phyloP scores from a whole-genome alignment of 2,329 filamentous ascomycete species.

The Hymenoscyphus repandus region DNA sequence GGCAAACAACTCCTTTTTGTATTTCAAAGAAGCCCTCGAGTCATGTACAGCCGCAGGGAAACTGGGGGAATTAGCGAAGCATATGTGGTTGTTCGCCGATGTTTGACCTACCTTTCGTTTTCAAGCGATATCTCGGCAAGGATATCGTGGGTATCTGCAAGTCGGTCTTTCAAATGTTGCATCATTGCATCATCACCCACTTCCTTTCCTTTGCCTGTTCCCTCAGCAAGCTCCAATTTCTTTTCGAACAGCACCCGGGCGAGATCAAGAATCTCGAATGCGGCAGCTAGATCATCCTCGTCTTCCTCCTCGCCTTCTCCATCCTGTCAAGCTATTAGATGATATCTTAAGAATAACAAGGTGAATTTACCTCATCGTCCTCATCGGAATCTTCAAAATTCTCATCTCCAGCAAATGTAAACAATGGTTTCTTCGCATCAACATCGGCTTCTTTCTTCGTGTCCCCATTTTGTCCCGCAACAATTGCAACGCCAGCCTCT shows the following conservation, averaged over 20 bases:
- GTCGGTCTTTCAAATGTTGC: constrained; percentile 70
- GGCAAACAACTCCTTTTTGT: constrained; percentile 75
- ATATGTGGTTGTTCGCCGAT: background rate
- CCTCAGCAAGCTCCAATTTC: constrained; percentile 47
- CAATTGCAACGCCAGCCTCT: constrained; percentile 41
- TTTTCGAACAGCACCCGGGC: constrained; percentile 60
- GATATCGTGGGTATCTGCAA: constrained; percentile 89
- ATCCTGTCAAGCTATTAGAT: constrained; percentile 36
- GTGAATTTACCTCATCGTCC: constrained; percentile 50
- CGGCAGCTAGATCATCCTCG: constrained; percentile 69
- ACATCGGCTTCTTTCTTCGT: constrained; percentile 34
- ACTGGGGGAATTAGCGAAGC: constrained; percentile 34
- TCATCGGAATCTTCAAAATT: constrained; percentile 83
- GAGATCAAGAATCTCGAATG: constrained; percentile 81
- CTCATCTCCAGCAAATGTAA: constrained; percentile 91
- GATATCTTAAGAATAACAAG: constrained; percentile 39
- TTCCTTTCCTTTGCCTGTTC: constrained; percentile 43
- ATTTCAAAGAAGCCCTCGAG: constrained; percentile 67
- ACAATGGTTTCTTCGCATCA: constrained; percentile 65
- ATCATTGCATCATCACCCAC: constrained; percentile 34
- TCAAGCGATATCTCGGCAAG: constrained; percentile 96
- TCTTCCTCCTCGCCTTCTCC: constrained; percentile 50
- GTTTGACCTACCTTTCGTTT: constrained; percentile 64
- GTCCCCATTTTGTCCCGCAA: constrained; percentile 27
- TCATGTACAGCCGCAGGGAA: constrained; percentile 86